These are phyloP conservation scores for Eucalyptus microcorys DNA, from an alignment of 345 rosid species.

Conservation along the genomic window DNA sequence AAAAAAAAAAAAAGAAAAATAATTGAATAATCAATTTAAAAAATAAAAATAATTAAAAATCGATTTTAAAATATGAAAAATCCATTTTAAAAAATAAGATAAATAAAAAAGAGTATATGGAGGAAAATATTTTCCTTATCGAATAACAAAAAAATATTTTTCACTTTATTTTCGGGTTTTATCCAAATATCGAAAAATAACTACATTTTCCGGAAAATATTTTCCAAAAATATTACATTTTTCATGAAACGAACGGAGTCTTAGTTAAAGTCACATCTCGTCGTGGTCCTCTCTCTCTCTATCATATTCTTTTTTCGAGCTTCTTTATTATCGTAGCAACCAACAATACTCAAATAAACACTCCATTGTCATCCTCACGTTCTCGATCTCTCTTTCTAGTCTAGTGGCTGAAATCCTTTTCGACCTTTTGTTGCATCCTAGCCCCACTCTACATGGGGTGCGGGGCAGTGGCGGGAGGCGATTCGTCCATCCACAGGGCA, in stretches of 20 bases:
- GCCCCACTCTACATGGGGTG: not conserved
- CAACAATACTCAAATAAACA: not conserved
- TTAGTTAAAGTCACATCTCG: not conserved
- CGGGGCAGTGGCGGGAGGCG: not conserved
- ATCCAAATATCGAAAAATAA: no score
- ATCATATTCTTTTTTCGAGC: not conserved
- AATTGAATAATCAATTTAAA: no score
- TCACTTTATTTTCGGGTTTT: no score
- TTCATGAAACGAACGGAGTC: fast-evolving
- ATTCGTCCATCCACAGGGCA: not conserved
- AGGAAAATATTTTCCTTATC: no score
- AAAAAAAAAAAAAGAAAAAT: no score
- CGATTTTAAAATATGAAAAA: no score
- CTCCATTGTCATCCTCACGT: not conserved
- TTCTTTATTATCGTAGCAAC: not conserved
- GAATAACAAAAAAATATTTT: no score
- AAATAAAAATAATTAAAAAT: no score
- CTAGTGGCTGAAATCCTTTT: not conserved
- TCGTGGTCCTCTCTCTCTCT: not conserved
- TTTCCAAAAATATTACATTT: fast-evolving
- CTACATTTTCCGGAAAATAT: no score
- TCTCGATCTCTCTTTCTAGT: not conserved
- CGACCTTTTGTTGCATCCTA: not conserved
- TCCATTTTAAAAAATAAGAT: no score
- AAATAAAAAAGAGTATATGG: no score